Base-by-base conservation (phyloP, 768 basidiomycete species). In the Trametes sanguinea region DNA sequence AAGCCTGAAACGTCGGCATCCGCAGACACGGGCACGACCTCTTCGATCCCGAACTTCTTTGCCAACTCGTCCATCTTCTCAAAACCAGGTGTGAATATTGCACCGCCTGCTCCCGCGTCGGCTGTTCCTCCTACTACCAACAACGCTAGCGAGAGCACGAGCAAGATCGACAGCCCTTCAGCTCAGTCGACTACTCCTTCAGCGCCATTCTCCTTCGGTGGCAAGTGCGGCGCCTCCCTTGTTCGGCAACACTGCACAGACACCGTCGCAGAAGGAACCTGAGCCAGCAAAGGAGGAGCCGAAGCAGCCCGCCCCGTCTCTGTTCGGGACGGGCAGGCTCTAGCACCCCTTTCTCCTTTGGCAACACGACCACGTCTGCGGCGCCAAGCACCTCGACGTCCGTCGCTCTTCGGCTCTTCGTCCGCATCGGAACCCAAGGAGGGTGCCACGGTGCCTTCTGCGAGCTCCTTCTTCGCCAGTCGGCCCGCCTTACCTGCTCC, bases 11-110 rank as follows among this genome's bases (percentile, higher is more conserved):
- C 59, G 17, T 46, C 50, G 43, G 37, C 30, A 9, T 42, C 68
- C 2, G 43, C 50, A 4, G 7, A 11, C 47, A 57, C 69, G 32
- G 46, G 65, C 6, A 54, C 55, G 16, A 57, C 69, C 22, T 67
- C 70, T 5, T 71, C 76, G 4, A 70, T 88, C 39, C 88, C 88
- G 7, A 83, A 88, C 71, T 88, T 90, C 72, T 90, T 90, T 60
- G 78, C 83, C 30, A 80, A 67, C 37, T 85, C 87, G 0, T 74
- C 82, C 22, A 62, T 77, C 22, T 73, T 84, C 59, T 69, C 78
- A 14, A 83, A 81, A 64, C 73, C 72, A 6, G 45, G 58, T 16
- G 57, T 61, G 1, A 59, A 47, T 14, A 62, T 50, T 37, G 54
- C 62, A 30, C 68, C 44, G 62, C 69, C 22, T 47, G 44, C 44